Percentiles rank a stretch among this genome's conserved stretches.
Conservation (phyloP, 2,329 filamentous ascomycete genomes). For the Trichoderma atrobrunneum region DNA sequence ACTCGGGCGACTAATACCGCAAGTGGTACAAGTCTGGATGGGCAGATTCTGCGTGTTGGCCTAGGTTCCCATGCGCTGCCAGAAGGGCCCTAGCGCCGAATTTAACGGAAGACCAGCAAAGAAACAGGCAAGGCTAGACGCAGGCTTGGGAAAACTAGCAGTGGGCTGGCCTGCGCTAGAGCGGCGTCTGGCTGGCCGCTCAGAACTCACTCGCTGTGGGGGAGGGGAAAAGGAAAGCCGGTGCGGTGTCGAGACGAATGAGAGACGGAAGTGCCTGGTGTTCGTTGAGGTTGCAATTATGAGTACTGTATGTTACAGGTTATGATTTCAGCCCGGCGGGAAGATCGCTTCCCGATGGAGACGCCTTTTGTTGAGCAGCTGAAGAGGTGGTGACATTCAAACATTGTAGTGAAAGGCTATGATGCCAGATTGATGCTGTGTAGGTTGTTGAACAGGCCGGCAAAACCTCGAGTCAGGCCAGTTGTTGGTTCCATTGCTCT, state of each 20-base stretch:
- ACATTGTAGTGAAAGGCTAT: not conserved
- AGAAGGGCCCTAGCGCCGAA: constrained; percentile 14
- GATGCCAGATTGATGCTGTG: not conserved
- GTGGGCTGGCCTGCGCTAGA: constrained; percentile 3
- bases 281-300: not conserved
- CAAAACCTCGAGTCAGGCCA: not conserved
- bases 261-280: not conserved
- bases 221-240: not conserved
- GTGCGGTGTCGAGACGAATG: not conserved
- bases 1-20: not conserved
- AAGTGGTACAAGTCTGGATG: not conserved
- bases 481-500: not conserved
- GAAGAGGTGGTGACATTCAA: not conserved
- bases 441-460: not conserved
- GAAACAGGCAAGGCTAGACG: constrained; percentile 10
- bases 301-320: not conserved
- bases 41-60: not conserved
- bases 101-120: not conserved
- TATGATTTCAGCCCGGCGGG: not conserved
- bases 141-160: constrained; percentile 6
- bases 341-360: not conserved
- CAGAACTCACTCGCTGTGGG: constrained; percentile 9
- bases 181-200: constrained; percentile 3
- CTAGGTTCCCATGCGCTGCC: not conserved
- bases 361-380: too few species aligned